Conservation (phyloP, 768 basidiomycete species). For the Flagelloscypha sp. region DNA sequence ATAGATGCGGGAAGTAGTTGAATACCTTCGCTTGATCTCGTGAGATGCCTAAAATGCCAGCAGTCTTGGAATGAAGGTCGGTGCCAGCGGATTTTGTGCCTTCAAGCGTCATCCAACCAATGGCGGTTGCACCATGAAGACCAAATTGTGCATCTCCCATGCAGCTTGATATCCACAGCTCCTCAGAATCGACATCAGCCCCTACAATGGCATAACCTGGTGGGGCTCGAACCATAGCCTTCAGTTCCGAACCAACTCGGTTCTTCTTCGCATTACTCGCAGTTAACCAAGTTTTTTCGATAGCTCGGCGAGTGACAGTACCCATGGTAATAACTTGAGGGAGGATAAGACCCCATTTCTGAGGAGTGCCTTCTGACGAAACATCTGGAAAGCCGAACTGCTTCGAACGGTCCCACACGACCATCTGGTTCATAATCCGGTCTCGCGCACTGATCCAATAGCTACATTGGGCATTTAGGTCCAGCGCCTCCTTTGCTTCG, state of each 20-base stretch:
- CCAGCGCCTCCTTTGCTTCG: slow-evolving; percentile 76
- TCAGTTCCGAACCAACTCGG: slow-evolving; percentile 95
- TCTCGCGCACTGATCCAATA: slow-evolving; percentile 97
- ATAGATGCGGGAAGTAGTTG: slow-evolving; percentile 97
- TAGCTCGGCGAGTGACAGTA: slow-evolving; percentile 93
- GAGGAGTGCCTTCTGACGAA: slow-evolving; percentile 14
- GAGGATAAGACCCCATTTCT: slow-evolving; percentile 84
- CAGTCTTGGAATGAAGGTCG: slow-evolving; percentile 95
- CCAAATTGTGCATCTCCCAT: slow-evolving; percentile 99
- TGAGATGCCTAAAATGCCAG: slow-evolving; percentile 84
- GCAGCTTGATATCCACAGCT: slow-evolving; percentile 96
- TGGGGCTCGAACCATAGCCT: slow-evolving; percentile 95
- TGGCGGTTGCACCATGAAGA: slow-evolving; percentile 88
- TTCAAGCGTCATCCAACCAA: slow-evolving; percentile 99
- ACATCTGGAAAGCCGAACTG: slow-evolving; percentile 12
- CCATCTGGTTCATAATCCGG: slow-evolving; percentile 86
- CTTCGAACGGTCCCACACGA: slow-evolving; percentile 59
- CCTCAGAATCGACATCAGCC: slow-evolving; percentile 97
- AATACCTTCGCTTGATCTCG: slow-evolving; percentile 96
- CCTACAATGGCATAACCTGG: slow-evolving; percentile 92
- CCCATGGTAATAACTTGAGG: slow-evolving; percentile 99
- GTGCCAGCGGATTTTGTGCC: slow-evolving; percentile 93
- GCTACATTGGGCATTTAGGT: slow-evolving; percentile 89
- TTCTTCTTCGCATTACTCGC: slow-evolving; percentile 98
- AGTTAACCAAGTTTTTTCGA: slow-evolving; percentile 97